Conservation (phyloP, 768 basidiomycete species). For the Mycena leptocephala region DNA sequence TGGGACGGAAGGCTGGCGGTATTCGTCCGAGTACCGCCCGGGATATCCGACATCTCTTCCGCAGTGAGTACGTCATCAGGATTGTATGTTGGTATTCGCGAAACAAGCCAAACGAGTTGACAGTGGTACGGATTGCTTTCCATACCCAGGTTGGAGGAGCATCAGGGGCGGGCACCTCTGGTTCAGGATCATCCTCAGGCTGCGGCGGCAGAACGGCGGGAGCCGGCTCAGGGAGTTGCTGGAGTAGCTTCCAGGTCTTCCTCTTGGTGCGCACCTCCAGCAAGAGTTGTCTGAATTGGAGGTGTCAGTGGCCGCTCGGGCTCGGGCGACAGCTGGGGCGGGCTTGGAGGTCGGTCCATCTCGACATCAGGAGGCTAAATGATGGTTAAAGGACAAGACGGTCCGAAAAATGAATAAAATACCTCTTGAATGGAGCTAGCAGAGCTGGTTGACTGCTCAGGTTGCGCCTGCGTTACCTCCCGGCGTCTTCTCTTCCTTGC, state of each 20-base stretch:
- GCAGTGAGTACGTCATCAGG: slow-evolving; percentile 23
- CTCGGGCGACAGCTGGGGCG: neutral
- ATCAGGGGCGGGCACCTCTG: too few species aligned
- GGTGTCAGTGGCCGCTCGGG: neutral
- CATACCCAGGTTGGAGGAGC: neutral
- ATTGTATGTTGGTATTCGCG: slow-evolving; percentile 37
- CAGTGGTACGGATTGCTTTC: slow-evolving; percentile 15
- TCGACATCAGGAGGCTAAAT: neutral
- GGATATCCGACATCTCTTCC: slow-evolving; percentile 2
- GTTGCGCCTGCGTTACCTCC: neutral
- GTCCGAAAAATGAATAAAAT: neutral
- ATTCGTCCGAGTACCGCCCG: neutral
- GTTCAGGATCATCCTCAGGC: too few species aligned
- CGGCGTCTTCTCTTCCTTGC: neutral
- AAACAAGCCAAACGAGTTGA: slow-evolving; percentile 29
- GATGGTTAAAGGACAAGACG: neutral
- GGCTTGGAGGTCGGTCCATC: neutral
- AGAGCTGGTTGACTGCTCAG: neutral
- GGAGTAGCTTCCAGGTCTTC: slow-evolving; percentile 37
- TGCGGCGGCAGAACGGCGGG: neutral
- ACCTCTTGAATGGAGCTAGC: neutral
- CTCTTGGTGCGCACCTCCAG: slow-evolving; percentile 30
- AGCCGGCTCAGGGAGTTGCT: slow-evolving; percentile 29
- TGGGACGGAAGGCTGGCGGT: neutral
- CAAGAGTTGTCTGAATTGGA: neutral